These are phyloP conservation scores for Aristolochia fimbriata DNA, from an alignment of 164 flowering plant species.

Conservation along the genomic window DNA sequence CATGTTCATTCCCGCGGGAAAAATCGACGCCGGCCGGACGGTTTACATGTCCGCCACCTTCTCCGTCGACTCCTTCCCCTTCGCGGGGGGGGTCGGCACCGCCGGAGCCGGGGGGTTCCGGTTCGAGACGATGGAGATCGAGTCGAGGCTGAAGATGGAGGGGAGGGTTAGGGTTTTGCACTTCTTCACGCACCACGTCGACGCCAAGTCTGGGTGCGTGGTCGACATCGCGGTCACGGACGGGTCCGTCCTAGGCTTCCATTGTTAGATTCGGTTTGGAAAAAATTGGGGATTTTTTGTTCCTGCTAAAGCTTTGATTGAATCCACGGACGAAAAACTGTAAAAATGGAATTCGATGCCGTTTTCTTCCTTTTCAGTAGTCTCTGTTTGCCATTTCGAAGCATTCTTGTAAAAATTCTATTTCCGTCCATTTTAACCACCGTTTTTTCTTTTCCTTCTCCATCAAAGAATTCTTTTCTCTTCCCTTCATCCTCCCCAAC, in stretches of 20 bases:
- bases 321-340: not conserved
- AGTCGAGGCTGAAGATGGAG: constrained; percentile 58
- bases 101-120: constrained; percentile 18
- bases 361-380: too few relatives aligned
- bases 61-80: constrained; percentile 62
- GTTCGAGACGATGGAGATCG: constrained; percentile 54
- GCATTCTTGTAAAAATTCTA: too few relatives aligned
- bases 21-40: constrained; percentile 53
- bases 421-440: too few relatives aligned
- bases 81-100: constrained; percentile 18
- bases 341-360: not conserved
- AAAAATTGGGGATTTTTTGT: not conserved
- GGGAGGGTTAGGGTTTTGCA: constrained; percentile 76
- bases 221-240: constrained; percentile 48
- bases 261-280: constrained; percentile 24
- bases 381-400: too few relatives aligned
- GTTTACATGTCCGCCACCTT: constrained; percentile 83
- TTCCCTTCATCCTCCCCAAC: too few relatives aligned
- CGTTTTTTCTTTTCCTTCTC: too few relatives aligned
- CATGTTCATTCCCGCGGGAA: constrained; percentile 96
- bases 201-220: constrained; percentile 34
- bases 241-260: constrained; percentile 80
- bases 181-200: constrained; percentile 71
- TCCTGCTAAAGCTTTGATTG: too few relatives aligned
- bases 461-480: too few relatives aligned